A percentile compares a stretch with the other conserved stretches of the same genome.
Evolutionary conservation across 805 yeast genomes (phyloP).

Genomic region (Schizosaccharomyces japonicus): DNA sequence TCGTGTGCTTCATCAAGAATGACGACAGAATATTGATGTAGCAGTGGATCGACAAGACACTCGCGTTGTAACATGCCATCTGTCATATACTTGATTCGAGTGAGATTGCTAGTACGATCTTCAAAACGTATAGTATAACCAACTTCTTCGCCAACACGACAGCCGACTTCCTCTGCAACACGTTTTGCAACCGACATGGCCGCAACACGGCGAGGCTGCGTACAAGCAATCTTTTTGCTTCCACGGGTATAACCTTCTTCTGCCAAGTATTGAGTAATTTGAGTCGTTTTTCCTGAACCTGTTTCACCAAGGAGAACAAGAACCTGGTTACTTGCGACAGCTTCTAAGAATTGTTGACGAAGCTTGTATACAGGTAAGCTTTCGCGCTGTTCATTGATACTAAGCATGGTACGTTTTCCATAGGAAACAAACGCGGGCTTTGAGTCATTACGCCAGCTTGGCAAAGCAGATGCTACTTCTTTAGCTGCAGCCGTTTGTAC

Average conservation of each 20-base stretch:
- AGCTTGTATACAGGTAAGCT: conserved; percentile 51
- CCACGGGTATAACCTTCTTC: conserved; percentile 38
- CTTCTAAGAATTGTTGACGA: conserved; percentile 28
- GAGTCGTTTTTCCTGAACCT: conserved; percentile 93
- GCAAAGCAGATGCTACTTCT: conserved; percentile 10
- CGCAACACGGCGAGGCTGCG: conserved; percentile 78
- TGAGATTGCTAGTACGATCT: conserved; percentile 33
- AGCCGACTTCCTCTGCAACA: conserved; percentile 59
- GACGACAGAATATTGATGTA: conserved; percentile 56
- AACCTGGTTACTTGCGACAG: conserved; percentile 54
- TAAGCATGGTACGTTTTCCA: conserved; percentile 20
- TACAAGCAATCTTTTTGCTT: conserved; percentile 58
- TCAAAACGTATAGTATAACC: conserved; percentile 80
- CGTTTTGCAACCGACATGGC: conserved; percentile 65
- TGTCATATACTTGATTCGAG: conserved; percentile 73
- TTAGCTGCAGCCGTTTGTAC: conserved; percentile 7
- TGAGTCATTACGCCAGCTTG: conserved; percentile 13
- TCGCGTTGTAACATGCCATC: conserved; percentile 84
- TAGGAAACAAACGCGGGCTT: conserved; percentile 14
- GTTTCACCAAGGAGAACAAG: conserved; percentile 77
- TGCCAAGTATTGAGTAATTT: conserved; percentile 63
- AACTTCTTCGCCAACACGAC: conserved; percentile 44
- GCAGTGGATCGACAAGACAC: conserved; percentile 35
- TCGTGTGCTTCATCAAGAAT: conserved; percentile 96
- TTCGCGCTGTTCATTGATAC: conserved; percentile 26